Evolutionary conservation across 805 yeast species (phyloP).

Genomic region (Zygoascus bituminiphila): DNA sequence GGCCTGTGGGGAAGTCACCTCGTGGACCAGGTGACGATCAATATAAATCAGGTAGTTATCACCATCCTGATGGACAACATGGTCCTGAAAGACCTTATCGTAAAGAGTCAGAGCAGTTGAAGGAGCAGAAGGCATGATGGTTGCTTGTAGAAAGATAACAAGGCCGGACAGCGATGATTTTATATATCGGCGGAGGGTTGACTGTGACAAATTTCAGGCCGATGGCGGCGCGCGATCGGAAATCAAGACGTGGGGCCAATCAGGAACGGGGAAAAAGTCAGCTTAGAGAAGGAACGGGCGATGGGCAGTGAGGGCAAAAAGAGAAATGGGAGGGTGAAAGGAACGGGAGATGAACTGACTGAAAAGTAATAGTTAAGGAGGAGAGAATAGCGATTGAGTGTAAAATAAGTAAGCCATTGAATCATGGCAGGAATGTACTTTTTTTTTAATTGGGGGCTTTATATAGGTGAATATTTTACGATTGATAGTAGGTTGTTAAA

Average conservation of each 20-base stretch:
- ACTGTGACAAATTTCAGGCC: neutral
- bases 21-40: conserved; percentile 96
- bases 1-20: conserved; percentile 98
- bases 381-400: no score
- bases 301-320: no score
- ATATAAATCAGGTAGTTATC: conserved; percentile 73
- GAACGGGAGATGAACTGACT: no score
- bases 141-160: neutral
- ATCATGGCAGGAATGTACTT: no score
- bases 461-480: no score
- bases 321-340: no score
- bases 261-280: neutral
- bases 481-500: no score
- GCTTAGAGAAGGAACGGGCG: no score
- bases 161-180: neutral
- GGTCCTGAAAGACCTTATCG: conserved; percentile 95
- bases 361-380: no score
- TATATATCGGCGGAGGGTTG: neutral
- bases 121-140: conserved; percentile 26
- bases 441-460: no score
- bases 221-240: neutral
- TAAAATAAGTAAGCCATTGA: no score
- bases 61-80: conserved; percentile 85
- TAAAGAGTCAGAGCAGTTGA: conserved; percentile 64
- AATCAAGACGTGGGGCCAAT: neutral